These are phyloP conservation scores for Sarocladium strictum DNA, from an alignment of 2,329 filamentous ascomycete species.

Conservation along the genomic window DNA sequence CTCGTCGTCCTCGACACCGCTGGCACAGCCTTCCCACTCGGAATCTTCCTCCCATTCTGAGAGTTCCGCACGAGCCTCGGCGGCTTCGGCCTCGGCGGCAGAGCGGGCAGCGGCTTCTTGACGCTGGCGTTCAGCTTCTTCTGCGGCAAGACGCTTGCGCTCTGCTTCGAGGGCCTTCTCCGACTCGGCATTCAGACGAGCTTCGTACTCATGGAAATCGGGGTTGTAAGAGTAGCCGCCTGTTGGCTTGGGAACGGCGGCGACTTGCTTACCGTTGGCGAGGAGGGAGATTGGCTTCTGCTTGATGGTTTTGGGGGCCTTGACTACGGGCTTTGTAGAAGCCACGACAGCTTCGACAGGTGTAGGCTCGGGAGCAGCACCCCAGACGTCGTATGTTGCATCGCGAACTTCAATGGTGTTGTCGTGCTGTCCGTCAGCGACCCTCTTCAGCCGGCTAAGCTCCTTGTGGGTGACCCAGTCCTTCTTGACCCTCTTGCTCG, in stretches of 20 bases:
- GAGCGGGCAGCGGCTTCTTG: conserved; percentile 63
- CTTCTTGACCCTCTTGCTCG: conserved; percentile 68
- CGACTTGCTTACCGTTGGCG: conserved; percentile 73
- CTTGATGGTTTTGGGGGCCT: conserved; percentile 69
- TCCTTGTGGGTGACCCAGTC: conserved; percentile 84
- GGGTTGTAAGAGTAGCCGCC: conserved; percentile 93
- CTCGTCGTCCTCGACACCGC: conserved; percentile 61
- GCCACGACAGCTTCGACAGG: conserved; percentile 43
- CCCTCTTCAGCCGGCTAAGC: conserved; percentile 66
- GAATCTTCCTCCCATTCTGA: conserved; percentile 81
- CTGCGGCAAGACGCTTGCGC: conserved; percentile 62
- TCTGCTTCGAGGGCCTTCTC: conserved; percentile 75
- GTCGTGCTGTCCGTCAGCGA: conserved; percentile 69
- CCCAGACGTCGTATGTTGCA: conserved; percentile 77
- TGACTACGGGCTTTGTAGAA: conserved; percentile 21
- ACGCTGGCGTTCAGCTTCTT: conserved; percentile 60
- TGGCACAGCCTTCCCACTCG: conserved; percentile 86
- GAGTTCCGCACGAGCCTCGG: conserved; percentile 58
- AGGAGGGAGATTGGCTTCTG: conserved; percentile 74
- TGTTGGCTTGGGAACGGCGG: conserved; percentile 71
- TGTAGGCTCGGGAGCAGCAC: conserved; percentile 43
- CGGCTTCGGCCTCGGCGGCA: conserved; percentile 68
- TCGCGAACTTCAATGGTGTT: conserved; percentile 49
- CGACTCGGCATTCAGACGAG: conserved; percentile 67
- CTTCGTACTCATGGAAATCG: conserved; percentile 76